These are phyloP conservation scores for Cladosporium velox DNA, from an alignment of 2,329 filamentous ascomycete genomes.

Conservation along the genomic window DNA sequence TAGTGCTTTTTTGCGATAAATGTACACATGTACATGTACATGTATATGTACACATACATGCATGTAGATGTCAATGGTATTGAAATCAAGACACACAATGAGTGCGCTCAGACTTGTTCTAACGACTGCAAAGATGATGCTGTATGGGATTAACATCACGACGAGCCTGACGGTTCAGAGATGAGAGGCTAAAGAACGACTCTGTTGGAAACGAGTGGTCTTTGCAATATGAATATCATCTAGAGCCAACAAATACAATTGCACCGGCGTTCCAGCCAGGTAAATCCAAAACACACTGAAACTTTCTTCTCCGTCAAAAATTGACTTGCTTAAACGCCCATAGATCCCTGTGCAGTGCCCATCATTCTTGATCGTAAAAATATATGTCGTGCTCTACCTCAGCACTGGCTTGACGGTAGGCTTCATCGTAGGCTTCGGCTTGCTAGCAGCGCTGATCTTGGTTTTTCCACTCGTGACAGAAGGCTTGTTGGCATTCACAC, in stretches of 20 bases:
- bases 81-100: background rate
- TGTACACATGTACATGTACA: background rate
- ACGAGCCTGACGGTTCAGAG: background rate
- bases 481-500: conserved; percentile 19
- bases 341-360: background rate
- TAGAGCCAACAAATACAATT: background rate
- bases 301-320: background rate
- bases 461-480: conserved; percentile 19
- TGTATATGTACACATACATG: no score
- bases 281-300: background rate
- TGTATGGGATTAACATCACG: background rate
- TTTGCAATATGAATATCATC: background rate
- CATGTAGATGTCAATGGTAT: no score
- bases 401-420: conserved; percentile 12
- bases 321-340: conserved; percentile 17
- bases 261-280: background rate
- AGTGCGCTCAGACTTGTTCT: background rate
- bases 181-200: background rate
- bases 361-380: background rate
- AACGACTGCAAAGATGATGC: background rate
- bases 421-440: conserved; percentile 22
- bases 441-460: conserved; percentile 27
- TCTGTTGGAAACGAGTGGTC: background rate
- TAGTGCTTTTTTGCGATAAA: background rate
- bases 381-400: background rate